Base-by-base conservation (phyloP, 1,284 basidiomycete genomes). In the Mycosarcoma mackinlayi region DNA sequence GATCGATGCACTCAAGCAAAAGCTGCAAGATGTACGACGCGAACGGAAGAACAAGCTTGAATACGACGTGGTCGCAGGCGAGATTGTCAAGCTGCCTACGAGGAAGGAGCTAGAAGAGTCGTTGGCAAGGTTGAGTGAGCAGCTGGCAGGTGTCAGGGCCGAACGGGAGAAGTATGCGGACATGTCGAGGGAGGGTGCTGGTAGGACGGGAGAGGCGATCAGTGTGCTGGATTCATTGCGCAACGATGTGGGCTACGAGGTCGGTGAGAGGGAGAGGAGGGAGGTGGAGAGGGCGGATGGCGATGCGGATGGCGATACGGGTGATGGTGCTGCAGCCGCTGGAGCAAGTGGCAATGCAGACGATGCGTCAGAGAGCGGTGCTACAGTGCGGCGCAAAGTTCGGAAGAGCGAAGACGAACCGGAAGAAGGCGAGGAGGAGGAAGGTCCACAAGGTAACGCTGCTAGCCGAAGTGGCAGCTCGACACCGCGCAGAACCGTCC, bases 31-130 rank as follows among this genome's bases (percentile, higher is more conserved):
- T 28, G 75, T 71, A 13, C 38, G 73, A 16, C 48, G 69, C 33
- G 71, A 75, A 11, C 39, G 75, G 21, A 62, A 59, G 55, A 74
- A 77, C 48, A 77, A 77, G 73, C 40, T 77, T 6, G 70, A 73
- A 42, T 77, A 77, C 62, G 75, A 77, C 31, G 53, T 71, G 27
- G 54, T 77, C 4, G 73, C 73, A 18, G 58, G 66, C 16, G 70
- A 74, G 45, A 73, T 77, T 16, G 60, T 64, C 19, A 60, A 60
- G 38, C 45, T 73, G 34, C 69, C 62, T 1, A 73, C 73, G 28
- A 33, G 75, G n/a, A 37, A 37, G n/a, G 64, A 75, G 47, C 34
- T 76, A 30, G 55, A 61, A 10, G 66, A 66, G 28, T 58, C 46
- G 25, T 23, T 75, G 38, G 45, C 13, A 3, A 52, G 67, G 38